Evolutionary conservation across 345 rosid genomes (phyloP), one percentile per base, ranked within the genome.

Genomic region (Eucalyptus pauciflora): DNA sequence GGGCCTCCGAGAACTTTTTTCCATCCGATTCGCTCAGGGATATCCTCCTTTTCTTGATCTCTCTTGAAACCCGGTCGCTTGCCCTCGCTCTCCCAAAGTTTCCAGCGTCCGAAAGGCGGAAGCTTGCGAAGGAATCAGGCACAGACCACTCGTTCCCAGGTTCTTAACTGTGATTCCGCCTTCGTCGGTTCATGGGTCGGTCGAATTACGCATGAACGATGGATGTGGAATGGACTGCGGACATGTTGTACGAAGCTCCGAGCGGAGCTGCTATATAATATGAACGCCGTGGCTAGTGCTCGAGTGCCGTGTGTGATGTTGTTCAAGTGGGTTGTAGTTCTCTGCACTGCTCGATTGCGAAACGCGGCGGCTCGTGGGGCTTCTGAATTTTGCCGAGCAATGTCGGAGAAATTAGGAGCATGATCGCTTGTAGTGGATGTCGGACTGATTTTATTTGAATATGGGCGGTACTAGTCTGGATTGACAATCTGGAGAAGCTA

Each of bases 51-150:
- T 69, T 9, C 45, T 33, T 17, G 45, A 33, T 69, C 13, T 71
- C 7, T 20, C 0, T 37, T 10, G 46, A 37, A 37, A 6, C 83
- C 41, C 27, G 0, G 37, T 37, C 5, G 24, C 37, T 37, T 10
- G 83, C 46, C 43, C 83, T 37, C 12, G 83, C 14, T 37, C 83
- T 18, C 48, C 48, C 1, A 37, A 22, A 37, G 22, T 71, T 71
- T 71, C 27, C 48, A 37, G 48, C 46, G 83, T 18, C 46, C 1
- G 0, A 9, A 71, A 71, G 43, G 25, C 46, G 14, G 8, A 45
- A 71, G 43, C 22, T 41, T 37, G 83, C 83, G 46, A 71, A 71
- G 83, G 46, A 37, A 71, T 71, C 83, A 48, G 83, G 46, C 83
- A 37, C 83, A 20, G 10, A 8, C 83, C 83, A 10, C 14, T 71